These are phyloP conservation scores for Aureobasidium zeae DNA, from an alignment of 2,329 filamentous ascomycete species.

Conservation along the genomic window DNA sequence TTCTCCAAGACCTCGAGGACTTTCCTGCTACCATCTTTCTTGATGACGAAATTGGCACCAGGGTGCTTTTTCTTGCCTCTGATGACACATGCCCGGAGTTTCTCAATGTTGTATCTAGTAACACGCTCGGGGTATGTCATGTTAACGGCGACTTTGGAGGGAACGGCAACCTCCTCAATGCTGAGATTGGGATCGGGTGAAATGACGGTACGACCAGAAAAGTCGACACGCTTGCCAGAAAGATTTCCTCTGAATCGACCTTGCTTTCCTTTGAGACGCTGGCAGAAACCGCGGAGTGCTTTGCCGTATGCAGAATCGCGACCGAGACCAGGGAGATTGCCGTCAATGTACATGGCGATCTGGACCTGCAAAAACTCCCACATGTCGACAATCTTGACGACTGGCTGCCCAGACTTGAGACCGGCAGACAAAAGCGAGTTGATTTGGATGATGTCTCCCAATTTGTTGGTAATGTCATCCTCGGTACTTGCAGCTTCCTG, in stretches of 20 bases:
- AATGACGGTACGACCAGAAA: conserved; percentile 94
- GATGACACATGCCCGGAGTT: conserved; percentile 62
- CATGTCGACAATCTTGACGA: conserved; percentile 90
- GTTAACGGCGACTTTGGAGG: conserved; percentile 85
- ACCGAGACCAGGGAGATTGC: conserved; percentile 77
- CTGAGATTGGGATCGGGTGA: conserved; percentile 91
- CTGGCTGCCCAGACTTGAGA: conserved; percentile 69
- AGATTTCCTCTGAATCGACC: conserved; percentile 94
- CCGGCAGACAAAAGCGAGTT: conserved; percentile 80
- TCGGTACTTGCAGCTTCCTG: conserved; percentile 92
- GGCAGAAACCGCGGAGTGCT: conserved; percentile 84
- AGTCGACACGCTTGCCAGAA: conserved; percentile 96
- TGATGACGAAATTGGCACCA: conserved; percentile 74
- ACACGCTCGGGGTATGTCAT: conserved; percentile 90
- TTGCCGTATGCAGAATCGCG: conserved; percentile 81
- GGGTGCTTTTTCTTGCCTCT: conserved; percentile 76
- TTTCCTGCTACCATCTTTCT: conserved; percentile 61
- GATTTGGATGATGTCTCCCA: conserved; percentile 92
- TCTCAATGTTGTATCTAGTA: conserved; percentile 74
- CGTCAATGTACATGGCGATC: conserved; percentile 97
- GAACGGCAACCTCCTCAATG: conserved; percentile 89
- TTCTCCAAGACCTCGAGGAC: conserved; percentile 50
- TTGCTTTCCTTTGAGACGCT: conserved; percentile 92
- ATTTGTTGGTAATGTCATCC: conserved; percentile 90
- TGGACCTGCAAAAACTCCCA: conserved; percentile 97